phyloP scores from a whole-genome alignment of 495 filamentous ascomycete genomes.

The Niebla homalea region DNA sequence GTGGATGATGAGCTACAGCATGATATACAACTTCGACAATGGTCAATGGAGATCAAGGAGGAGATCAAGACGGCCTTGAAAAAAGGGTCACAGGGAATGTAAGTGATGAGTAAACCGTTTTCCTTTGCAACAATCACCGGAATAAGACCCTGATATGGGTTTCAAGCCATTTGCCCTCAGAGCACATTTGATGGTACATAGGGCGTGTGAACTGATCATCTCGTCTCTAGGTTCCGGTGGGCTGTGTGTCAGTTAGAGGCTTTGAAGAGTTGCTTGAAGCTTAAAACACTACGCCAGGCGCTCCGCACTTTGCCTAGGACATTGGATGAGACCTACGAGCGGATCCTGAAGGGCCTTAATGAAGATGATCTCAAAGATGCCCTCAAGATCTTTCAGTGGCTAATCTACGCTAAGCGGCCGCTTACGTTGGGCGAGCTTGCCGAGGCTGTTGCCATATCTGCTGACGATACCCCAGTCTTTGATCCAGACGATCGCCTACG shows the following conservation, averaged over 20 bases:
- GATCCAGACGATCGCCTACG: constrained; percentile 14
- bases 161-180: too few relatives aligned
- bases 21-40: constrained; percentile 18
- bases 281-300: constrained; percentile 15
- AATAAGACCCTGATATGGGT: too few relatives aligned
- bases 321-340: constrained; percentile 25
- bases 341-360: constrained; percentile 20
- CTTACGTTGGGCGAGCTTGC: constrained; percentile 17
- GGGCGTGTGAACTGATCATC: not conserved
- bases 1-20: constrained; percentile 18
- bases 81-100: constrained; percentile 24
- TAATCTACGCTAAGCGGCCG: constrained; percentile 17
- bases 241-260: constrained; percentile 26
- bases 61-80: constrained; percentile 18
- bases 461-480: constrained; percentile 3
- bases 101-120: too few relatives aligned
- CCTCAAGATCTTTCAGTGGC: constrained; percentile 19
- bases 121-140: not conserved
- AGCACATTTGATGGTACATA: too few relatives aligned
- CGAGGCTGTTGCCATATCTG: constrained; percentile 6
- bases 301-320: constrained; percentile 21
- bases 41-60: constrained; percentile 12
- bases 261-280: constrained; percentile 19
- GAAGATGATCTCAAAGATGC: constrained; percentile 11
- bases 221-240: constrained; percentile 28